A percentile compares a stretch with the other conserved stretches of the same genome.
phyloP scores from a whole-genome alignment of 176 grass and related monocot genomes.

The Chrysopogon serrulatus region DNA sequence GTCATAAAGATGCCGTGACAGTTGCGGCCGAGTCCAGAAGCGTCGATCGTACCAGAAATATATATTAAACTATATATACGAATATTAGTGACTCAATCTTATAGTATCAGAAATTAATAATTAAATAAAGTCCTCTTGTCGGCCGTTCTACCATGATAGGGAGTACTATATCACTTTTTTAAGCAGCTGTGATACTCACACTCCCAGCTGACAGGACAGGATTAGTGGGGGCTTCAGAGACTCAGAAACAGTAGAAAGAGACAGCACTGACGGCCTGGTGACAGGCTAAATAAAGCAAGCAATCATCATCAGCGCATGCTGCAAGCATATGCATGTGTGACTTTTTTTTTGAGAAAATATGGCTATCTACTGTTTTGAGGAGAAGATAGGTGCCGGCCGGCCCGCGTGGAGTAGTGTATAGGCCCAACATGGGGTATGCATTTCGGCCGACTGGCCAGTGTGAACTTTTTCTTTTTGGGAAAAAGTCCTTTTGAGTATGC shows the following conservation, averaged over 20 bases:
- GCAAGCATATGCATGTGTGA: not conserved
- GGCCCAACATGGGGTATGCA: not conserved
- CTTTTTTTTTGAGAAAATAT: no score
- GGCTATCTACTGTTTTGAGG: not conserved
- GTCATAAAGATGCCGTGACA: not conserved
- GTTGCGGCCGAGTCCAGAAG: not conserved
- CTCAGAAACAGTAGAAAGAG: not conserved
- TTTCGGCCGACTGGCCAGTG: not conserved
- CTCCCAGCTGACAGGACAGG: not conserved
- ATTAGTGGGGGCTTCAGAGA: not conserved
- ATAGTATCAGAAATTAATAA: not conserved
- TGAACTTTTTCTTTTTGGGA: not conserved
- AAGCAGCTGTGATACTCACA: not conserved
- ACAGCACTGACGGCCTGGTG: not conserved
- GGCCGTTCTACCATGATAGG: not conserved
- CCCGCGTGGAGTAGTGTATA: not conserved
- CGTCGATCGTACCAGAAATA: no score
- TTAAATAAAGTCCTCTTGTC: not conserved
- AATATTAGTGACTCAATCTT: not conserved
- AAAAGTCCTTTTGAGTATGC: no score
- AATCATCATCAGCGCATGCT: not conserved
- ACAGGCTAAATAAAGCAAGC: not conserved
- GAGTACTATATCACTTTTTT: not conserved
- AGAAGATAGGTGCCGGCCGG: not conserved
- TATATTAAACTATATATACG: not conserved